Conservation (phyloP, 2,329 filamentous ascomycete species). For the Fusarium sterilihyphosum region DNA sequence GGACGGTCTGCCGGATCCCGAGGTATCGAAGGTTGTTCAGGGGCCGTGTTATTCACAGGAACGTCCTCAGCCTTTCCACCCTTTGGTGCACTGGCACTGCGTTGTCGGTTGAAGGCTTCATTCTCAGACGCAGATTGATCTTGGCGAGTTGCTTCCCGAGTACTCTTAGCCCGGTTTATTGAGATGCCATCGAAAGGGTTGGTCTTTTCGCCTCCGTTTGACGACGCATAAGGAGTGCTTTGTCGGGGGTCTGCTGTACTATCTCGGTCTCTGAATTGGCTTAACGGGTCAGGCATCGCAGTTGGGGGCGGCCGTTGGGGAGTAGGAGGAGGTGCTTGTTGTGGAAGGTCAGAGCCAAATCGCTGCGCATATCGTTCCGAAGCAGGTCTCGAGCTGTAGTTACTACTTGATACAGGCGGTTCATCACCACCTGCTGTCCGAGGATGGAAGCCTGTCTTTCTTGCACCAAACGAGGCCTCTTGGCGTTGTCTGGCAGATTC, state of each 20-base stretch:
- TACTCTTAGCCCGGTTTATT: slow-evolving; percentile 58
- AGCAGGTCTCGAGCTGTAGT: slow-evolving; percentile 57
- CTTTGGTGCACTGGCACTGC: slow-evolving; percentile 48
- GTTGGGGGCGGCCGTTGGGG: slow-evolving; percentile 31
- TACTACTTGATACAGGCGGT: slow-evolving; percentile 60
- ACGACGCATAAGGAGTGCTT: slow-evolving; percentile 66
- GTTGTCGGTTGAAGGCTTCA: slow-evolving; percentile 39
- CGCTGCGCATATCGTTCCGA: slow-evolving; percentile 38
- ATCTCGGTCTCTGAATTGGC: slow-evolving; percentile 56
- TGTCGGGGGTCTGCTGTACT: slow-evolving; percentile 59
- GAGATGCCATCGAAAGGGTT: slow-evolving; percentile 63
- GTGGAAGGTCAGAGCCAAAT: slow-evolving; percentile 16
- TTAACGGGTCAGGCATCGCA: slow-evolving; percentile 58
- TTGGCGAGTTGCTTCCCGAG: slow-evolving; percentile 50
- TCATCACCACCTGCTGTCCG: slow-evolving; percentile 63
- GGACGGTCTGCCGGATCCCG: slow-evolving; percentile 31
- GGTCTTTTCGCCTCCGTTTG: slow-evolving; percentile 67
- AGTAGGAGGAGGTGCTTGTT: slow-evolving; percentile 23
- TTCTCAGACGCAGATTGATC: slow-evolving; percentile 39
- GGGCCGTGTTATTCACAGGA: not conserved
- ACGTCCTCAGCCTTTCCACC: slow-evolving; percentile 20
- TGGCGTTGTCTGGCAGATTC: slow-evolving; percentile 64
- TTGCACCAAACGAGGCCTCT: slow-evolving; percentile 64
- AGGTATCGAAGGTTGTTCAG: slow-evolving; percentile 17
- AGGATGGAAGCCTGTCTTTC: slow-evolving; percentile 61